Percentiles rank a stretch among this genome's conserved stretches.
phyloP scores from a whole-genome alignment of 495 filamentous ascomycete genomes.

The Penicillium mononematosum region DNA sequence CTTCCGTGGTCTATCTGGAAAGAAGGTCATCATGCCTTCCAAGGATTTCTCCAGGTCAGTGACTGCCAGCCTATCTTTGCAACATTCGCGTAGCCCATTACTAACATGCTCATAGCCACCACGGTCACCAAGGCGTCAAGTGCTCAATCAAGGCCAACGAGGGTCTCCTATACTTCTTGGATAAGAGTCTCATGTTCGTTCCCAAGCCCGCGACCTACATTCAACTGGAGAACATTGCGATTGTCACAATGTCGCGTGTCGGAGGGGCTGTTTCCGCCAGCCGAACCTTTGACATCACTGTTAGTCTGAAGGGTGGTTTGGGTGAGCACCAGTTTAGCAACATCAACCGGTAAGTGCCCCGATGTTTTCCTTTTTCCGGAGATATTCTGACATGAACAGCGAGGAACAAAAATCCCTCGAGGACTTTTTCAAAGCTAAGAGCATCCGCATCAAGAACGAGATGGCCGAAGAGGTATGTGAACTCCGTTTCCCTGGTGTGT shows the following conservation, averaged over 20 bases:
- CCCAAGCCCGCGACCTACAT: conserved; percentile 98
- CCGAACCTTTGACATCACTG: conserved; percentile 94
- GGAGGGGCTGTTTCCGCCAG: conserved; percentile 90
- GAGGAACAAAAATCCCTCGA: conserved; percentile 96
- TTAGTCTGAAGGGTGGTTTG: conserved; percentile 73
- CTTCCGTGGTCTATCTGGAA: conserved; percentile 88
- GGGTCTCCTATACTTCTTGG: conserved; percentile 92
- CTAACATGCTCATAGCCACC: conserved; percentile 58
- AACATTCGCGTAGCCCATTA: background rate
- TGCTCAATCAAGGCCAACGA: conserved; percentile 99
- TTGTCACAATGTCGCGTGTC: conserved; percentile 93
- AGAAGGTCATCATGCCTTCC: conserved; percentile 90
- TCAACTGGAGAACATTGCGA: conserved; percentile 81
- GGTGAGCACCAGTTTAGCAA: conserved; percentile 96
- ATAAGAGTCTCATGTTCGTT: conserved; percentile 98
- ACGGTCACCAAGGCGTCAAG: conserved; percentile 92
- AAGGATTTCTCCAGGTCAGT: conserved; percentile 77
- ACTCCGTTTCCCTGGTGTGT: conserved; percentile 8
- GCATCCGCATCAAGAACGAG: conserved; percentile 94
- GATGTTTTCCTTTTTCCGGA: background rate
- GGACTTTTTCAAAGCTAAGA: conserved; percentile 92
- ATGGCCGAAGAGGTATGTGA: conserved; percentile 66
- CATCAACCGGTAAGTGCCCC: conserved; percentile 73
- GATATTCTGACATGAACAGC: conserved; percentile 32
- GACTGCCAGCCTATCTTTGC: conserved; percentile 12